Base-by-base conservation (phyloP, 805 yeast genomes). In the Kodamaea restingae region DNA sequence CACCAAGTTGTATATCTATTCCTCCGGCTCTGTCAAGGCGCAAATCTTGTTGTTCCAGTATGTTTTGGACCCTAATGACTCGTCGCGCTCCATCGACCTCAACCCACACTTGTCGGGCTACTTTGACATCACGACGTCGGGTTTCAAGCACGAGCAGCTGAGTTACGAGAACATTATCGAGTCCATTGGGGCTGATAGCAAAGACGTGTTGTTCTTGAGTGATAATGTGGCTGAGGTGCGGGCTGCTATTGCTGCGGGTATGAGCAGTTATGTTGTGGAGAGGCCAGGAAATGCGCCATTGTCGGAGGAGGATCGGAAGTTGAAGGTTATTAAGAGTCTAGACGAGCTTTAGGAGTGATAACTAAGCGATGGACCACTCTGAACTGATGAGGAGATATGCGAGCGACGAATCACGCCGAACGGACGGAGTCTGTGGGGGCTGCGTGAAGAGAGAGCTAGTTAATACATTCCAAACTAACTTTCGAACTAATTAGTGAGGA, bases 21-120 rank as follows among this genome's bases (percentile, higher is more conserved):
- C 96, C 0, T 84, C 95, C 18, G 98, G 98, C 0, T 81, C 93
- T 31, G 78, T 90, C 17, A 75, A 80, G 43, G 97, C 97, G 0
- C 98, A 90, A 51, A 83, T 81, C 50, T 63, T 90, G 44, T 61
- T 90, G 41, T 87, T 90, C 54, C 71, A 70, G 0, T 75, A 84
- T 55, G 90, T 84, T 7, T 63, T 63, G 38, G 61, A 63, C 3
- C 32, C 41, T 7, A 15, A 12, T 4, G 60, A 60, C 7, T 57
- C 58, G 4, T 38, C 37, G 4, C 44, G 51, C 15, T 55, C 65
- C 17, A 43, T 60, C 9, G 85, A 84, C 56, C 57, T 87, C 51
- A 83, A 76, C 31, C 56, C 60, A 1, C 56, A 58, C 15, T 54
- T 90, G 15, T 43, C 64, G 5, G 95, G 83, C 11, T 90, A 88